These are phyloP conservation scores for Cladosporium oxysporum DNA, from an alignment of 2,329 filamentous ascomycete species.

Conservation along the genomic window DNA sequence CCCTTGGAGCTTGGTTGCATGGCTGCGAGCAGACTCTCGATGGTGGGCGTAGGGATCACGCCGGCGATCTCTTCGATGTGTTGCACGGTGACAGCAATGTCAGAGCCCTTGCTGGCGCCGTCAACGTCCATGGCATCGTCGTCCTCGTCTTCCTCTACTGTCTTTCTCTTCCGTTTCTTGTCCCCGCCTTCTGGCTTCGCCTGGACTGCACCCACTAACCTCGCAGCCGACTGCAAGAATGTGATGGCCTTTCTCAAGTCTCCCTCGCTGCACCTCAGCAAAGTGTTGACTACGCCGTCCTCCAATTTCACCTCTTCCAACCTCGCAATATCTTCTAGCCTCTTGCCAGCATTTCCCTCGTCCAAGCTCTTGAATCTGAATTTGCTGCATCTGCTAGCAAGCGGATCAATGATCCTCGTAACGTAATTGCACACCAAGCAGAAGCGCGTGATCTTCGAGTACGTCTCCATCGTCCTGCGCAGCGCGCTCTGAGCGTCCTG, in stretches of 20 bases:
- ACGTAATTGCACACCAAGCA: slow-evolving; percentile 99
- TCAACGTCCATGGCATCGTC: slow-evolving; percentile 56
- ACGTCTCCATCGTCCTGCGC: slow-evolving; percentile 96
- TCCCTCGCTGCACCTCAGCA: slow-evolving; percentile 87
- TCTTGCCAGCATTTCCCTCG: slow-evolving; percentile 74
- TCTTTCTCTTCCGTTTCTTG: slow-evolving; percentile 46
- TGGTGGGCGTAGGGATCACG: slow-evolving; percentile 76
- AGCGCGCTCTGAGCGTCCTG: slow-evolving; percentile 95
- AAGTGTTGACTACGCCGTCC: slow-evolving; percentile 75
- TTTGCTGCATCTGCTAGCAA: slow-evolving; percentile 91
- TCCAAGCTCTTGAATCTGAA: slow-evolving; percentile 97
- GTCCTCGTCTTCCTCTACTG: slow-evolving; percentile 63
- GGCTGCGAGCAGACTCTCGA: slow-evolving; percentile 69
- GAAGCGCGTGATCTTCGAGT: slow-evolving; percentile 93
- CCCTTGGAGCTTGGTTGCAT: slow-evolving; percentile 71
- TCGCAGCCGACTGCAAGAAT: slow-evolving; percentile 89
- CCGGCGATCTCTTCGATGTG: slow-evolving; percentile 94
- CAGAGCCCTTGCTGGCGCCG: slow-evolving; percentile 26
- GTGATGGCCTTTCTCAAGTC: slow-evolving; percentile 96
- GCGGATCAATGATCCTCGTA: slow-evolving; percentile 93
- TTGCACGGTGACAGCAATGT: slow-evolving; percentile 66
- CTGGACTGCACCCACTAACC: slow-evolving; percentile 70
- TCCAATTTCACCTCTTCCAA: slow-evolving; percentile 76
- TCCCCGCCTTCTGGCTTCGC: slow-evolving; percentile 32
- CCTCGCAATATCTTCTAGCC: slow-evolving; percentile 79